Evolutionary conservation across 495 filamentous ascomycete genomes (phyloP).

Genomic region (Hypoxylon perforatum): DNA sequence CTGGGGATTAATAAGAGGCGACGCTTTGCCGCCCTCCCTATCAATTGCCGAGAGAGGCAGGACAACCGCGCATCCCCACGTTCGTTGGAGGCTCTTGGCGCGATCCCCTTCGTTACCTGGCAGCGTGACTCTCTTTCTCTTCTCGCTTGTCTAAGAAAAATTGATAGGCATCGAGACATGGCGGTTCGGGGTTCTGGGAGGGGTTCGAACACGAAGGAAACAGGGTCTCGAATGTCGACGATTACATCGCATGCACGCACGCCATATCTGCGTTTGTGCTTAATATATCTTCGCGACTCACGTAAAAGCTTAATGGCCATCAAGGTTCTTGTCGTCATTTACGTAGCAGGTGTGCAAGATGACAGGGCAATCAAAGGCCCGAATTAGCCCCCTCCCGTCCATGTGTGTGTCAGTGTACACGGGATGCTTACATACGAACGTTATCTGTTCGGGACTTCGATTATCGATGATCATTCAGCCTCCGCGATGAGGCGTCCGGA

Average conservation of each 20-base stretch:
- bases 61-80: slow-evolving; percentile 25
- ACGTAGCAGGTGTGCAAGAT: slow-evolving; percentile 16
- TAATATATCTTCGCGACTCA: slow-evolving; percentile 15
- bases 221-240: slow-evolving; percentile 14
- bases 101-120: slow-evolving; percentile 17
- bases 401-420: neutral
- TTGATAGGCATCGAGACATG: slow-evolving; percentile 12
- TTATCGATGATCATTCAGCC: slow-evolving; percentile 36
- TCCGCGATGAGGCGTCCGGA: slow-evolving; percentile 29
- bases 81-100: slow-evolving; percentile 41
- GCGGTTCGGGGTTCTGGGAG: slow-evolving; percentile 1
- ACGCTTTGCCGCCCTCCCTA: slow-evolving; percentile 19
- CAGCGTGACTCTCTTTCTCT: slow-evolving; percentile 24
- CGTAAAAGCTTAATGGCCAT: neutral
- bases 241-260: slow-evolving; percentile 26
- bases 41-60: slow-evolving; percentile 46
- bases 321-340: slow-evolving; percentile 17
- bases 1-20: slow-evolving; percentile 29
- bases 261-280: slow-evolving; percentile 25
- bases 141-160: slow-evolving; percentile 5
- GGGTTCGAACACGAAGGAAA: slow-evolving; percentile 9
- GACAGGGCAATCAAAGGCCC: slow-evolving; percentile 30
- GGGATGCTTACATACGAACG: slow-evolving; percentile 5
- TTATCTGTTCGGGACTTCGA: slow-evolving; percentile 21
- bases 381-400: slow-evolving; percentile 25